phyloP scores from a whole-genome alignment of 2,329 filamentous ascomycete genomes.

The Diaporthe citrichinensis region DNA sequence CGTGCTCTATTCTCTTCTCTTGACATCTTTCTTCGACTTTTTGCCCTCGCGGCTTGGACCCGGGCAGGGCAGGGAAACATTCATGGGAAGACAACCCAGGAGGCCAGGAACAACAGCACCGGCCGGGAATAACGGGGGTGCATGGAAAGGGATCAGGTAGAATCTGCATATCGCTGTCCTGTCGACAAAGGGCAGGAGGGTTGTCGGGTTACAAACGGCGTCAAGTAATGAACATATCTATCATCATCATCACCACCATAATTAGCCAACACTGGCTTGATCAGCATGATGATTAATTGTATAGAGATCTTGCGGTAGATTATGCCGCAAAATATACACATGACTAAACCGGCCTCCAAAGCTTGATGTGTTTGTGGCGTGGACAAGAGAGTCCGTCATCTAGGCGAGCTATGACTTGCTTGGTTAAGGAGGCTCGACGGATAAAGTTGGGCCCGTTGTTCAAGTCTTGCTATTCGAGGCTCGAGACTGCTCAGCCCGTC shows the following conservation, averaged over 20 bases:
- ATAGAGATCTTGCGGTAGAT: neutral
- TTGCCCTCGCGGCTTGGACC: neutral
- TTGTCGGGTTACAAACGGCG: neutral
- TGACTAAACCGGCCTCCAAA: neutral
- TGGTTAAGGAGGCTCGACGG: neutral
- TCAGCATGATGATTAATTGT: neutral
- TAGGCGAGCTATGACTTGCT: neutral
- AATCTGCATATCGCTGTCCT: slow-evolving; percentile 20
- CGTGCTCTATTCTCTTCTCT: neutral
- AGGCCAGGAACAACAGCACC: slow-evolving; percentile 27
- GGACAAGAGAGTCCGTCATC: neutral
- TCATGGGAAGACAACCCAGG: neutral
- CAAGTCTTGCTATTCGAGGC: no score
- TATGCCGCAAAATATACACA: neutral
- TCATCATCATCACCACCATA: neutral
- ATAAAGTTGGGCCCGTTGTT: neutral
- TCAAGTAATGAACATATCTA: slow-evolving; percentile 10
- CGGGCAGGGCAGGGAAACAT: neutral
- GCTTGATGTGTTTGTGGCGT: neutral
- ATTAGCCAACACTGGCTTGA: neutral
- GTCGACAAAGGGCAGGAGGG: neutral
- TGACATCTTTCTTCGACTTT: neutral
- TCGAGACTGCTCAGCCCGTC: neutral
- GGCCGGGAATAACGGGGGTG: neutral
- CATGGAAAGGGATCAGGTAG: neutral